phyloP scores from a whole-genome alignment of 106 monocot species.

The Cymbidium sinense region DNA sequence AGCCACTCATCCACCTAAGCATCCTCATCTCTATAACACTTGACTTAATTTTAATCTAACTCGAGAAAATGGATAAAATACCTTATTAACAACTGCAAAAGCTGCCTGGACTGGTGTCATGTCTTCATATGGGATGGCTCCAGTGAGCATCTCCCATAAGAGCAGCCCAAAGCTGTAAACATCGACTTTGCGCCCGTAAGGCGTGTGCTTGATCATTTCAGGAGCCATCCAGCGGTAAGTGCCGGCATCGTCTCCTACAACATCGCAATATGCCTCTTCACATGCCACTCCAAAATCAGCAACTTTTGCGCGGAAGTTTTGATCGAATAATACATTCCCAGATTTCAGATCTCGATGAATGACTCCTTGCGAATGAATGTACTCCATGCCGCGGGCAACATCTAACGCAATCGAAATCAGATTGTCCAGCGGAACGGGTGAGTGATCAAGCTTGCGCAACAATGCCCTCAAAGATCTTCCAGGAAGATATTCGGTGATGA shows the following conservation, averaged over 20 bases:
- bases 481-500: constrained; percentile 68
- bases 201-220: constrained; percentile 75
- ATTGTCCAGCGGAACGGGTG: constrained; percentile 45
- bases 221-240: constrained; percentile 90
- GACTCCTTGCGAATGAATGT: constrained; percentile 75
- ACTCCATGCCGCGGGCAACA: constrained; percentile 71
- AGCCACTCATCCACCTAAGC: too few relatives aligned
- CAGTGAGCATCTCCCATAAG: constrained; percentile 76
- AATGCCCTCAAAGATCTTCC: constrained; percentile 71
- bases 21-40: too few relatives aligned
- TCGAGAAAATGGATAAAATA: constrained; percentile 17
- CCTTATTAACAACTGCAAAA: constrained; percentile 88
- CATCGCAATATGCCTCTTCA: constrained; percentile 57
- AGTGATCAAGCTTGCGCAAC: constrained; percentile 57
- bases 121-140: constrained; percentile 62
- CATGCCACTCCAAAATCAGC: constrained; percentile 85
- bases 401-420: constrained; percentile 44
- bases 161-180: constrained; percentile 81
- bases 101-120: constrained; percentile 84
- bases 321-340: constrained; percentile 66
- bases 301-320: constrained; percentile 45
- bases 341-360: constrained; percentile 82
- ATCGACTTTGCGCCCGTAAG: constrained; percentile 63
- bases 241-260: constrained; percentile 48
- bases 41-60: too few relatives aligned